Base-by-base conservation (phyloP, 306 rosid species). In the Rosa multiflora region DNA sequence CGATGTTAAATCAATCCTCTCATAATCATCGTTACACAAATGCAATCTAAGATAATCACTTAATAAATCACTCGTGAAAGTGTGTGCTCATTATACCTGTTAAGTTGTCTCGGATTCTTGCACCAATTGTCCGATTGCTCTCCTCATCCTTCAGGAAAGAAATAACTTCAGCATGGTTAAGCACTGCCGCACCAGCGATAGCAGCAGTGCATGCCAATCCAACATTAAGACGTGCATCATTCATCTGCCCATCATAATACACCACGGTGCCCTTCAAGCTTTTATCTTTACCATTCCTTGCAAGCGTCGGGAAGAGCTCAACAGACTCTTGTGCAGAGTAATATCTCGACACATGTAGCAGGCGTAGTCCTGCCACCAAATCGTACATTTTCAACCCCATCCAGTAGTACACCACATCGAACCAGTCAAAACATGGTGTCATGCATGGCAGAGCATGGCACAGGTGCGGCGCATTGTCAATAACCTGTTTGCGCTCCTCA, bases 211-310 rank as follows among this genome's bases (percentile, higher is more conserved):
- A 93, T 23, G 96, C 99, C 85, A 96, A 80, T 48, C 96, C 99
- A 75, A 93, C 98, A 87, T 96, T 96, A 68, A 96, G 88, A 23
- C 99, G 88, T 2, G 99, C 83, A 84, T 96, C 99, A 82, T 96
- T 96, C 99, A 96, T 96, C 89, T 96, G 99, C 49, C 99, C 99
- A 77, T 96, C 99, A 80, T 89, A 96, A 82, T 96, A 96, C 86
- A 96, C 99, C 74, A 96, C 99, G 0, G 99, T 91, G 48, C 99
- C 99, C 88, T 85, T 93, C 87, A 96, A 86, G 83, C 77, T 88
- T 82, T 88, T 83, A 84, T 78, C 86, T 3, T 81, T 81, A 40
- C 90, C 99, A 71, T 96, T 80, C 86, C 87, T 91, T 53, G 92
- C 87, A 62, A 96, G 88, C 32, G 99, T 96, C 70, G 99, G 99